Evolutionary conservation across 495 filamentous ascomycete genomes (phyloP), one percentile per base, ranked within the genome.

Genomic region (Daldinia loculata): DNA sequence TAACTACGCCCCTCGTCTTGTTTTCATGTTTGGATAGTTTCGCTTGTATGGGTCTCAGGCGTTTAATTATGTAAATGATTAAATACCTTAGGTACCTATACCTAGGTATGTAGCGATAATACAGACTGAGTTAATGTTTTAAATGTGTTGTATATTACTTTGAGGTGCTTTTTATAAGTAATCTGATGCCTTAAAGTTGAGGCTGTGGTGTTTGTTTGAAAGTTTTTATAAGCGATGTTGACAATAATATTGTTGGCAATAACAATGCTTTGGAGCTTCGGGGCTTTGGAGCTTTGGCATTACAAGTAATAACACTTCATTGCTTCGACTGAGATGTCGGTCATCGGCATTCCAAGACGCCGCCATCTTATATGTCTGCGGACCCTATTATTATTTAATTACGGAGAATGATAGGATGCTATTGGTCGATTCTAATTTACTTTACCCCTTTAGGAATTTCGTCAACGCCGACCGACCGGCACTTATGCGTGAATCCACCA

Each of bases 331-430:
- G 39, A 19, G 22, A 24, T 7, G 34, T 69, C 67, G 67, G 67
- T n/a, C 32, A 34, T 69, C 67, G 67, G 67, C 19, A 19, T 38
- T 64, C 30, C 7, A 43, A 19, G 36, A 15, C 29, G 36, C 67
- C 67, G 67, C 34, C 26, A 50, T 26, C 22, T 38, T 22, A 22
- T 55, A 1, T 52, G 3, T 12, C 14, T 45, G 53, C 29, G 9
- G 9, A 22, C 30, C 6, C 30, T 32, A 17, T 14, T 15, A 15
- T 17, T 8, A 19, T 24, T 4, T 7, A 30, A 7, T 39, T 26
- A 29, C 30, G 14, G 12, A 14, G 19, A n/a, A 14, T 27, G 19
- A 38, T 17, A 51, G 1, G 19, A 50, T 17, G 22, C 22, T 50
- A 66, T 66, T 66, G 63, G 63, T 4, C 14, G 41, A 66, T 3